Percentiles rank a stretch among this genome's conserved stretches.
Evolutionary conservation across 768 basidiomycete species (phyloP).

Genomic region (Chalciporus piperatus): DNA sequence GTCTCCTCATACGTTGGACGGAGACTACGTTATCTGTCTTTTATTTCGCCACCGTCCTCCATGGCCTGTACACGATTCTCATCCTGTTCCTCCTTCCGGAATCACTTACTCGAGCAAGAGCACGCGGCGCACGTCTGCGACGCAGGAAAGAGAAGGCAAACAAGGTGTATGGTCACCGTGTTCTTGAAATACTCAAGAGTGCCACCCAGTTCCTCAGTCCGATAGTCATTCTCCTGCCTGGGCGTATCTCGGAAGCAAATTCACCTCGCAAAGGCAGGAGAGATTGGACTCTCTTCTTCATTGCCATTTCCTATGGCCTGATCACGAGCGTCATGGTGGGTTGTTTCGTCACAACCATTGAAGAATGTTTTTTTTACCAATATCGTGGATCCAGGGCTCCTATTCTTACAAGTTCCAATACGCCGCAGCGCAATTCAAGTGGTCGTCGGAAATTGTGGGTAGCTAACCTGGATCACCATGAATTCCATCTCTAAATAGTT

Average conservation of each 20-base stretch:
- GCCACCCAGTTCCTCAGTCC: conserved; percentile 68
- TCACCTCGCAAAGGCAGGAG: conserved; percentile 40
- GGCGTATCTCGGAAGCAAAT: conserved; percentile 28
- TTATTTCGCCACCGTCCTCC: conserved; percentile 56
- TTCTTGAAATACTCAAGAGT: conserved; percentile 32
- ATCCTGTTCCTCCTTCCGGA: conserved; percentile 71
- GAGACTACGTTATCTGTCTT: conserved; percentile 62
- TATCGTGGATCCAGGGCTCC: conserved; percentile 46
- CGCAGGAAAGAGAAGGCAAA: conserved; percentile 11
- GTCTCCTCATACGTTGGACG: conserved; percentile 58
- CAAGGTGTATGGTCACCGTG: not conserved
- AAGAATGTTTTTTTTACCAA: not conserved
- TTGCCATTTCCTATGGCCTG: conserved; percentile 54
- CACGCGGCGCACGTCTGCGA: conserved; percentile 25
- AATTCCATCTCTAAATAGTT: not conserved
- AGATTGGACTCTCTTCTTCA: conserved; percentile 65
- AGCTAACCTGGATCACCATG: not conserved
- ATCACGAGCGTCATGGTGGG: conserved; percentile 46
- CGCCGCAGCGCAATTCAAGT: conserved; percentile 56
- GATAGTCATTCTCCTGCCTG: conserved; percentile 61
- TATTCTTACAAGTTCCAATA: conserved; percentile 63
- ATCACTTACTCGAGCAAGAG: conserved; percentile 57
- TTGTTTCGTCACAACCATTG: not conserved
- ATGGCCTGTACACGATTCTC: conserved; percentile 47
- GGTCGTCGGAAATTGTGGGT: conserved; percentile 63